A percentile compares a stretch with the other conserved stretches of the same genome.
phyloP scores from a whole-genome alignment of 1,284 basidiomycete genomes.

The Hemileccinum hortonii region DNA sequence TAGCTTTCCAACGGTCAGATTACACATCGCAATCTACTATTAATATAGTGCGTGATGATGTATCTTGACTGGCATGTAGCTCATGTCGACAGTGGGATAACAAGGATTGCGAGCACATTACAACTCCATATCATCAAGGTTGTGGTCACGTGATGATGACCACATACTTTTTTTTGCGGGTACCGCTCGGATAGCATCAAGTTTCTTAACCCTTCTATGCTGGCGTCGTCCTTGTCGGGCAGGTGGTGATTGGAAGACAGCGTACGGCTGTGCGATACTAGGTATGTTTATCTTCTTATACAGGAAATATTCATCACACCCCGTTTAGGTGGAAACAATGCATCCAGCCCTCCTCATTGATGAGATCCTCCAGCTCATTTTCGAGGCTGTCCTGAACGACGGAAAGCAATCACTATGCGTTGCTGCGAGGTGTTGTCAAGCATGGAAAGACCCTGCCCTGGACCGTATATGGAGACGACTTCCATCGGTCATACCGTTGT shows the following conservation, averaged over 20 bases:
- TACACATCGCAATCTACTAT: slow-evolving; percentile 2
- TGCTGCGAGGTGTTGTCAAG: slow-evolving; percentile 44
- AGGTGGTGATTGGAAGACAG: background rate
- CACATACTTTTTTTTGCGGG: slow-evolving; percentile 13
- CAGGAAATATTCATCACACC: background rate
- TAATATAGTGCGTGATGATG: slow-evolving; percentile 15
- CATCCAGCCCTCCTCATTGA: slow-evolving; percentile 51
- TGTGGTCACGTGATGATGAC: slow-evolving; percentile 12
- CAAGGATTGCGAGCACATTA: background rate
- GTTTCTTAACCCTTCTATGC: background rate
- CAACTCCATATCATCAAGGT: background rate
- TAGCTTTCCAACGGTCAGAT: background rate
- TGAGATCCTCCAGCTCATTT: slow-evolving; percentile 48
- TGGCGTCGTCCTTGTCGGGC: background rate
- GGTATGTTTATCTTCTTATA: slow-evolving; percentile 4
- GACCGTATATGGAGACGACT: slow-evolving; percentile 53
- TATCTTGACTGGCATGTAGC: slow-evolving; percentile 6
- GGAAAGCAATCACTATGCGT: slow-evolving; percentile 31
- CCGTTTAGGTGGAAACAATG: slow-evolving; percentile 33
- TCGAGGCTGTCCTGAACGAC: slow-evolving; percentile 37
- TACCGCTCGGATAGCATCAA: slow-evolving; percentile 12
- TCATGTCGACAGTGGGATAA: slow-evolving; percentile 9
- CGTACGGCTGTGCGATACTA: background rate
- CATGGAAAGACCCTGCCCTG: slow-evolving; percentile 59
- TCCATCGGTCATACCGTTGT: slow-evolving; percentile 45